Conservation (phyloP, 768 basidiomycete species). For the Hypholoma fasciculare region DNA sequence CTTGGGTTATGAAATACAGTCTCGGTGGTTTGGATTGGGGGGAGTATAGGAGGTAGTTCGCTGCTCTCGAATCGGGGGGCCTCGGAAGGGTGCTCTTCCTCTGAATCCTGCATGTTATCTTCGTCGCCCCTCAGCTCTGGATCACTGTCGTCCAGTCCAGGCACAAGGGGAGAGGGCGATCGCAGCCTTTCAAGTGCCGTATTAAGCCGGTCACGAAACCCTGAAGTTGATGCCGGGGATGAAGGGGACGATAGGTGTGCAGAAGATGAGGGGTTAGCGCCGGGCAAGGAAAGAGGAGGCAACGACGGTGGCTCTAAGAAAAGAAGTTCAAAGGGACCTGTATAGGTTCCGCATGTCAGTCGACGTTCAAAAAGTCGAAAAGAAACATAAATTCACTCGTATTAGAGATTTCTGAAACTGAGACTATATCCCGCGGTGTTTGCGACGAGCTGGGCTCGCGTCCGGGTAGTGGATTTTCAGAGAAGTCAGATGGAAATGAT, state of each 20-base stretch:
- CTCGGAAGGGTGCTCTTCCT: slow-evolving; percentile 2
- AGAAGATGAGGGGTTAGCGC: not conserved
- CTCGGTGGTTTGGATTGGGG: slow-evolving; percentile 5
- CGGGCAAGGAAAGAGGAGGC: not conserved
- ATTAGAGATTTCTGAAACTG: too few species aligned
- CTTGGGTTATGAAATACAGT: not conserved
- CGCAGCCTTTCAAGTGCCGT: slow-evolving; percentile 33
- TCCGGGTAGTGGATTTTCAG: not conserved
- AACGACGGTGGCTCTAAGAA: slow-evolving; percentile 1
- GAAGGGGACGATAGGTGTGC: not conserved
- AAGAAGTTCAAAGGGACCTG: slow-evolving; percentile 1
- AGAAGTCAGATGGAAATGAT: not conserved
- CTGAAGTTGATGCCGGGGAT: not conserved
- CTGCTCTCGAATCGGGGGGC: not conserved
- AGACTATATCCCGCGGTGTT: too few species aligned
- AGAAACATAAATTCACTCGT: too few species aligned
- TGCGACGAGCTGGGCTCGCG: too few species aligned
- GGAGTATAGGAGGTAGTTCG: slow-evolving; percentile 5
- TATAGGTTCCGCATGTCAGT: too few species aligned
- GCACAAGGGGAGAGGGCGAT: slow-evolving; percentile 29
- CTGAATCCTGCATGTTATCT: slow-evolving; percentile 6
- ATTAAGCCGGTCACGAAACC: slow-evolving; percentile 32
- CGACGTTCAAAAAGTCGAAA: too few species aligned
- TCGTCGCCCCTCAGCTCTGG: slow-evolving; percentile 1
- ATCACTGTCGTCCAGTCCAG: slow-evolving; percentile 19